A percentile compares a stretch with the other conserved stretches of the same genome.
These are phyloP conservation scores for thale cress (Arabidopsis thaliana) DNA, from an alignment of 345 rosid genomes.

Conservation along the genomic window DNA sequence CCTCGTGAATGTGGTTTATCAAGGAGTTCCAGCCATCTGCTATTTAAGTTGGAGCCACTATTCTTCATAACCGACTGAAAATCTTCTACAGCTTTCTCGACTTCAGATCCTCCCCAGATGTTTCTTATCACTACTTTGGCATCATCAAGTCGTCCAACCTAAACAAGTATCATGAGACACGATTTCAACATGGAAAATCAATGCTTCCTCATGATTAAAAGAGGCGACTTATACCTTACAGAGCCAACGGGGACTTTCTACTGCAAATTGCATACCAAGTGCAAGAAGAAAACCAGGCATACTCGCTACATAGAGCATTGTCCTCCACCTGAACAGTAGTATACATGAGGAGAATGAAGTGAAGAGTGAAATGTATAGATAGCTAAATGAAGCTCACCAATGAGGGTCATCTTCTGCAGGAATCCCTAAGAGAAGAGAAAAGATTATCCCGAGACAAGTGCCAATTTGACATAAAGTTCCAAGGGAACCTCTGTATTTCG, in stretches of 20 bases:
- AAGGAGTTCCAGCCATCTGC: conserved; percentile 73
- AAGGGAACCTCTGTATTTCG: conserved; percentile 73
- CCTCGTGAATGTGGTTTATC: conserved; percentile 84
- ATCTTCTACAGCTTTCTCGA: conserved; percentile 60
- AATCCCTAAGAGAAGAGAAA: conserved; percentile 63
- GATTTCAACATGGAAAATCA: conserved; percentile 23
- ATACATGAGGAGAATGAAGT: not conserved
- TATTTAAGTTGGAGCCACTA: conserved; percentile 57
- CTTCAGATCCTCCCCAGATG: conserved; percentile 75
- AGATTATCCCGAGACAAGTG: conserved; percentile 76
- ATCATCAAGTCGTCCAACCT: conserved; percentile 69
- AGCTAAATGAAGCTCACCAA: conserved; percentile 57
- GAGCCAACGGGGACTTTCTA: conserved; percentile 88
- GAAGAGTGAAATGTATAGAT: conserved; percentile 5
- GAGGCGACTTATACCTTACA: conserved; percentile 59
- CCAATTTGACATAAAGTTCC: conserved; percentile 71
- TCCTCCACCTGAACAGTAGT: conserved; percentile 77
- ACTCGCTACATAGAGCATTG: conserved; percentile 64
- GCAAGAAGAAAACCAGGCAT: conserved; percentile 62
- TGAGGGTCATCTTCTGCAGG: conserved; percentile 71
- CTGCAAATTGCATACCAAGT: conserved; percentile 80
- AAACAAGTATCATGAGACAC: conserved; percentile 23
- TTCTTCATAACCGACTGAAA: conserved; percentile 60
- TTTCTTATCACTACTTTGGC: conserved; percentile 59
- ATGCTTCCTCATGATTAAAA: conserved; percentile 3